Conservation (phyloP, 805 yeast species). For the Teunomyces pallodes region DNA sequence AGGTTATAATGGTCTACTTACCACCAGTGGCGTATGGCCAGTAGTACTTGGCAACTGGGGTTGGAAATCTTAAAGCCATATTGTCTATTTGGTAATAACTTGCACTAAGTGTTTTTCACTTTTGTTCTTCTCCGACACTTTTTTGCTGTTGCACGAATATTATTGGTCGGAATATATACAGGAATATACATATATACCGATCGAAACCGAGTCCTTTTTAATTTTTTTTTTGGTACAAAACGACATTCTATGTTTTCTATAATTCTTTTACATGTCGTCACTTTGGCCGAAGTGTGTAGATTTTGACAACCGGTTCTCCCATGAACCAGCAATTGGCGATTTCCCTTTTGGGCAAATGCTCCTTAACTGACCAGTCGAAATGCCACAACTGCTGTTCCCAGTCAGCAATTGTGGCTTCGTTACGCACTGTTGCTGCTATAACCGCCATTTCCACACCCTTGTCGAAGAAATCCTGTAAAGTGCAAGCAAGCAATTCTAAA, state of each 20-base stretch:
- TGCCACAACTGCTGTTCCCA: slow-evolving; percentile 26
- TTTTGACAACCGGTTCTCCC: slow-evolving; percentile 10
- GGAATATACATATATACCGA: not conserved
- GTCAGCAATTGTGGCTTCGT: slow-evolving; percentile 31
- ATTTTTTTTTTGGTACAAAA: no score
- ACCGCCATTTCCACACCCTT: slow-evolving; percentile 30
- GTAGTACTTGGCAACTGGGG: slow-evolving; percentile 63
- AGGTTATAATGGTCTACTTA: slow-evolving; percentile 33
- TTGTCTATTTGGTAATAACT: slow-evolving; percentile 2
- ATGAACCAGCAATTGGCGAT: slow-evolving; percentile 18
- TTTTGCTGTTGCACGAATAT: slow-evolving; percentile 3
- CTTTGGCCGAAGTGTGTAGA: slow-evolving; percentile 5
- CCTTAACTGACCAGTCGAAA: not conserved
- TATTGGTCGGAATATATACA: slow-evolving; percentile 7
- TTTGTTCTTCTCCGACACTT: slow-evolving; percentile 4
- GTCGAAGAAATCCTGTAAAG: slow-evolving; percentile 40
- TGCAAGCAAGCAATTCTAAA: slow-evolving; percentile 52
- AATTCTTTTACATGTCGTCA: not conserved
- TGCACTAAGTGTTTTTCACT: slow-evolving; percentile 3
- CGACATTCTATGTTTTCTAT: not conserved
- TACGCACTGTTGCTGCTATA: slow-evolving; percentile 78
- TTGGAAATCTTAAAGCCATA: slow-evolving; percentile 43
- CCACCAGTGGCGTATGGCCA: slow-evolving; percentile 92
- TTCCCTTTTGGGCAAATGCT: not conserved
- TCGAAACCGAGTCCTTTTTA: no score